phyloP scores from a whole-genome alignment of 176 grass and related monocot genomes.

The Rhipidocladum racemiflorum region DNA sequence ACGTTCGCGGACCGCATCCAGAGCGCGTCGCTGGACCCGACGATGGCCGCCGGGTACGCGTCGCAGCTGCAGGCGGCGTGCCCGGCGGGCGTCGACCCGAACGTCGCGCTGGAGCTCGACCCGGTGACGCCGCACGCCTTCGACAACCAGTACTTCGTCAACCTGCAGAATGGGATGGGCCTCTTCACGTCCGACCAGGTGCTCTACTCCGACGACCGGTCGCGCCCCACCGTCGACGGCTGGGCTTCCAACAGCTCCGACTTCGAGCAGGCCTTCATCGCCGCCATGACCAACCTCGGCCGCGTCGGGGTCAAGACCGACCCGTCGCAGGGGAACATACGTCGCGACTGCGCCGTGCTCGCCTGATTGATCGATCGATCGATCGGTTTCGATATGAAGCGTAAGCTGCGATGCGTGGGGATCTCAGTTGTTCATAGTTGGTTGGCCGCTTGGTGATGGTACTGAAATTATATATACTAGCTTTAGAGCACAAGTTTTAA shows the following conservation, averaged over 20 bases:
- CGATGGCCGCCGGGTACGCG: conserved; percentile 61
- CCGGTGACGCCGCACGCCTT: conserved; percentile 62
- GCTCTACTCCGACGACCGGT: conserved; percentile 64
- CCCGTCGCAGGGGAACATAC: conserved; percentile 61
- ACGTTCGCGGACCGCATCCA: conserved; percentile 68
- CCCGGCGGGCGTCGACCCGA: conserved; percentile 68
- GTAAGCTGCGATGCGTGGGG: background rate
- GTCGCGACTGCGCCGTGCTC: conserved; percentile 72
- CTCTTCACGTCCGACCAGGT: conserved; percentile 83
- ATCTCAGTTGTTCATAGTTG: conserved; percentile 13
- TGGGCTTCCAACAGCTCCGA: conserved; percentile 50
- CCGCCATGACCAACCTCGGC: conserved; percentile 65
- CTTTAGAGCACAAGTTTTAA: conserved; percentile 16
- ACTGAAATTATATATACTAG: conserved; percentile 21
- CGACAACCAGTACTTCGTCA: conserved; percentile 94
- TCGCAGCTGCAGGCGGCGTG: conserved; percentile 62
- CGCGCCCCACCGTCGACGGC: conserved; percentile 50
- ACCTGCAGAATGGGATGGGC: conserved; percentile 61
- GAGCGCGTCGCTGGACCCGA: conserved; percentile 44
- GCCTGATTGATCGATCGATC: background rate
- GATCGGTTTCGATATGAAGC: background rate
- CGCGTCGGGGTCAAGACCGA: conserved; percentile 86
- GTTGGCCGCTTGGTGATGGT: background rate
- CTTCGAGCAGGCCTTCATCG: conserved; percentile 65
- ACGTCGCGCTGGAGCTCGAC: conserved; percentile 65